Percentiles rank a stretch among this genome's conserved stretches.
Conservation (phyloP, 805 yeast genomes). For the Metschnikowia dekortorum region DNA sequence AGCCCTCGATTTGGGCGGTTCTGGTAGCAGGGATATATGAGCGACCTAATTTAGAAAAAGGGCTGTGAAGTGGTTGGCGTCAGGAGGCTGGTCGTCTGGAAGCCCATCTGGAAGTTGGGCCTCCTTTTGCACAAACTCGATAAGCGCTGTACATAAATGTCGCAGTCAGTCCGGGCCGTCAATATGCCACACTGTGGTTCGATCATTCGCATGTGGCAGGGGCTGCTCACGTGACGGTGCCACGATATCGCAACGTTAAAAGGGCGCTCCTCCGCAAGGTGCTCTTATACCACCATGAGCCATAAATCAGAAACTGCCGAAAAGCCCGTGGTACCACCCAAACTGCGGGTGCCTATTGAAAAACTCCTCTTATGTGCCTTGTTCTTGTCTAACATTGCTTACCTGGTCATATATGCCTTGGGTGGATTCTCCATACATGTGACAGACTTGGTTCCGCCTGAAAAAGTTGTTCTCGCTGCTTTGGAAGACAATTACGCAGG, state of each 20-base stretch:
- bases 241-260: neutral
- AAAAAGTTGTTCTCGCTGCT: constrained; percentile 22
- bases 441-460: constrained; percentile 7
- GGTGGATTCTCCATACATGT: neutral
- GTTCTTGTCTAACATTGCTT: neutral
- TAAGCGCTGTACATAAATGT: too few species aligned
- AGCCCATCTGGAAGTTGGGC: too few species aligned
- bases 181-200: neutral
- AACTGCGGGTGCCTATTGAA: neutral
- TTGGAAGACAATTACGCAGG: constrained; percentile 40
- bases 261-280: neutral
- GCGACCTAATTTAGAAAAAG: too few species aligned
- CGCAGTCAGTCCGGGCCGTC: too few species aligned
- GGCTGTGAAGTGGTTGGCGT: too few species aligned
- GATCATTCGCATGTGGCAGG: neutral
- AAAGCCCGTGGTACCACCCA: neutral
- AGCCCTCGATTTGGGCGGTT: too few species aligned
- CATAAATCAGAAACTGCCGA: neutral
- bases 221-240: neutral
- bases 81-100: too few species aligned
- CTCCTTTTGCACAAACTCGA: too few species aligned
- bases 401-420: neutral
- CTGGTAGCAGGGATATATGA: too few species aligned
- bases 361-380: neutral
- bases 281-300: neutral